Percentiles rank a stretch among this genome's conserved stretches.
Evolutionary conservation across 2,329 filamentous ascomycete species (phyloP).

Genomic region (Ceratocystis destructans): DNA sequence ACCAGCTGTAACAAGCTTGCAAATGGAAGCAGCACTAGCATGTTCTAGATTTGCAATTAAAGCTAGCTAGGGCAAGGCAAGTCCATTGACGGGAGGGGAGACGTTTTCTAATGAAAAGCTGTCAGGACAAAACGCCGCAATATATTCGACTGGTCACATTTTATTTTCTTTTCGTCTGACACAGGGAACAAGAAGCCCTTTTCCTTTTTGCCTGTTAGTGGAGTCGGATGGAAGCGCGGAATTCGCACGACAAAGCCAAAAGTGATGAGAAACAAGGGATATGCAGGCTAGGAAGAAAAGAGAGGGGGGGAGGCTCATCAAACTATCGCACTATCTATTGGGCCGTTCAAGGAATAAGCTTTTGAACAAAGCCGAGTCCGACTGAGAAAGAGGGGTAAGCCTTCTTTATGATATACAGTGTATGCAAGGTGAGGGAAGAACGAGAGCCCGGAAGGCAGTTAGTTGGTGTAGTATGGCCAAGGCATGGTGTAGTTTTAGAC

Average conservation of each 20-base stretch:
- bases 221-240: not conserved
- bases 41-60: too few species aligned
- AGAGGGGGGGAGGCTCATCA: not conserved
- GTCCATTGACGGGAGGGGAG: not conserved
- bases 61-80: too few species aligned
- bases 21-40: not conserved
- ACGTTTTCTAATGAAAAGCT: not conserved
- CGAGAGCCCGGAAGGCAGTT: not conserved
- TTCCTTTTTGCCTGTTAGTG: not conserved
- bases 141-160: not conserved
- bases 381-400: slow-evolving; percentile 6
- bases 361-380: not conserved
- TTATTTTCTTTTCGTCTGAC: not conserved
- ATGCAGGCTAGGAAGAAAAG: not conserved
- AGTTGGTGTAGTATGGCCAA: not conserved
- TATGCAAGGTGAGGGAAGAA: not conserved
- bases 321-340: not conserved
- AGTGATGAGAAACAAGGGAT: not conserved
- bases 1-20: not conserved
- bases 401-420: not conserved
- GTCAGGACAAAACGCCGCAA: not conserved
- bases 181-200: not conserved
- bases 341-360: not conserved
- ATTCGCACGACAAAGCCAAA: not conserved
- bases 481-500: not conserved